Evolutionary conservation across 148 eudicot genomes (phyloP), one percentile per base, ranked within the genome.

Genomic region (Camellia granthamiana): DNA sequence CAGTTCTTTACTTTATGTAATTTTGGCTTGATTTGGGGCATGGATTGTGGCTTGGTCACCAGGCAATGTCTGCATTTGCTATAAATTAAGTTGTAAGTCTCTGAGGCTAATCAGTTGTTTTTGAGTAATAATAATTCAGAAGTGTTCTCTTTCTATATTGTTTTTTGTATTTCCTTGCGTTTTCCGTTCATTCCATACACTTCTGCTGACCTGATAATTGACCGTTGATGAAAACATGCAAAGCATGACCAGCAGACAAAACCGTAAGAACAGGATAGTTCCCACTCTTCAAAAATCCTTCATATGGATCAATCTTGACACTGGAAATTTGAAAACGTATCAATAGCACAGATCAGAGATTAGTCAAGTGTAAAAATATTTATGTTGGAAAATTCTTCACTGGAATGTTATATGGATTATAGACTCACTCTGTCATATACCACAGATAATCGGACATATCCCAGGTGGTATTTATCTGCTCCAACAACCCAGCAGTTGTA

Each of bases 211-310:
- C 98, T 85, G 89, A 87, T 84, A 90, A 79, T 86, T 84, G 92
- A 52, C 98, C 97, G 41, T 95, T 92, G 87, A 95, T 74, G 77
- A 92, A 95, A 58, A 95, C 99, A 85, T 95, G 95, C 84, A 95
- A 83, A 78, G 98, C 98, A 85, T 93, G 98, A 3, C 98, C 98
- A 58, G 98, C 98, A 82, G 98, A 95, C 77, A 88, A 81, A 61
- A 91, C 92, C 23, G 87, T 87, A 55, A 96, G 97, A 82, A 90
- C 87, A 7, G 99, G 99, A 84, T 84, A 86, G 55, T 93, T 81
- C 46, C 92, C 93, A 54, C 87, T 85, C 76, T 76, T 88, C 83
- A 96, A 81, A 82, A 92, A 93, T 51, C 83, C 88, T 81, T 96
- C 99, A 51, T 79, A 72, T 14, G 79, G 47, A 78, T 81, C 90